A percentile compares a stretch with the other conserved stretches of the same genome.
phyloP scores from a whole-genome alignment of 2,329 filamentous ascomycete species.

The Fusarium sp. region DNA sequence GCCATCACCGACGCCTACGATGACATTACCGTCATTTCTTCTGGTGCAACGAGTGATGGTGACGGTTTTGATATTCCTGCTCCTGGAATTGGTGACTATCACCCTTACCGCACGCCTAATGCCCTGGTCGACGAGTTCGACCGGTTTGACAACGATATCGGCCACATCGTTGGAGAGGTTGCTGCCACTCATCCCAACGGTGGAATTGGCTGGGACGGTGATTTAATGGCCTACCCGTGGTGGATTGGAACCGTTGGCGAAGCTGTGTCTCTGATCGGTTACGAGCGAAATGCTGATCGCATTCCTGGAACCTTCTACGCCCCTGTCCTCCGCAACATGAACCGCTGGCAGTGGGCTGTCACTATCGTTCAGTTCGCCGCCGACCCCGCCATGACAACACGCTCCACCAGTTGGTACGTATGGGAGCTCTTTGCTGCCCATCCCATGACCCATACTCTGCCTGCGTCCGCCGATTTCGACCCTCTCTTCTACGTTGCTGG shows the following conservation, averaged over 20 bases:
- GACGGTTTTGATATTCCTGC: constrained; percentile 54
- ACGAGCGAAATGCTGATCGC: constrained; percentile 73
- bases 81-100: constrained; percentile 61
- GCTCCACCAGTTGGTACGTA: constrained; percentile 62
- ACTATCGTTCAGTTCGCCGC: constrained; percentile 63
- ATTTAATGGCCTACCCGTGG: constrained; percentile 62
- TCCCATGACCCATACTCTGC: constrained; percentile 60
- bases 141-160: constrained; percentile 63
- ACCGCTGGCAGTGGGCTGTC: constrained; percentile 64
- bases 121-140: constrained; percentile 62
- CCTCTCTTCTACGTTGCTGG: constrained; percentile 65
- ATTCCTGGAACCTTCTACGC: constrained; percentile 67
- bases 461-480: constrained; percentile 55
- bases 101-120: constrained; percentile 64
- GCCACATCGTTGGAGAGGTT: constrained; percentile 61
- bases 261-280: constrained; percentile 73
- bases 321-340: constrained; percentile 61
- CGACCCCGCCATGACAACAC: constrained; percentile 60
- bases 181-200: constrained; percentile 65
- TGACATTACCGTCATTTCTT: constrained; percentile 67
- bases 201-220: constrained; percentile 59
- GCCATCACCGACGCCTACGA: constrained; percentile 69
- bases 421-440: constrained; percentile 63
- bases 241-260: constrained; percentile 73
- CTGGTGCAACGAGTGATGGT: constrained; percentile 58